Base-by-base conservation (phyloP, 2,329 filamentous ascomycete species). In the Colletotrichum sp. region DNA sequence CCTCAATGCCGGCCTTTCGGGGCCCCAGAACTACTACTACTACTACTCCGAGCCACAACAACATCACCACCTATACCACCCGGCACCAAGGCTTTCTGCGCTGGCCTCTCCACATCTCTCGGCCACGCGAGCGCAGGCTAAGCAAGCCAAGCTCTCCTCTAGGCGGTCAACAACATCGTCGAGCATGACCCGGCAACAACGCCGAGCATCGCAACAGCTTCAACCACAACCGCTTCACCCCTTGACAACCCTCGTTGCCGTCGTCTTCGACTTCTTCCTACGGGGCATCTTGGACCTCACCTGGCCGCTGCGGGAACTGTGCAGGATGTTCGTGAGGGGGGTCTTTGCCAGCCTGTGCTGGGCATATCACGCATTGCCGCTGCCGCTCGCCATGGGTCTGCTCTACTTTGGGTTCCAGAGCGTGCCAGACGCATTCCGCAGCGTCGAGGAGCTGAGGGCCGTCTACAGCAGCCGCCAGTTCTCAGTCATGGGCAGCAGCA, bases 21-120 rank as follows among this genome's bases (percentile, higher is more conserved):
- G 74, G 71, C 74, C 74, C 52, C 70, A 76, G 27, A 76, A 74
- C 22, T 76, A 69, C 59, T 67, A 76, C 49, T 74, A 76, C 64
- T 71, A 62, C 15, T 39, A 72, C n/a, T 69, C 71, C 34, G 36
- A 57, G n/a, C 65, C 63, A 30, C 59, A 52, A 25, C 73, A 73
- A 44, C 67, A 69, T 27, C 73, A 76, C 19, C 71, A 62, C 59
- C 34, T 73, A 6, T 76, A 76, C 65, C 73, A 64, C 65, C 74
- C 64, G 49, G 70, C 70, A 25, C 74, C 74, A n/a, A 69, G 74
- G 74, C 64, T 76, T 25, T 76, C 74, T 27, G 74, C 74, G 25
- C 71, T 76, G 22, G 70, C 67, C 36, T 71, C 67, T 52, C 67
- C 72, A 22, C 72, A 61, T 34, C 27, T 75, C 16, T 52, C 72